Evolutionary conservation across 192 early-diverging fungal species (phyloP).

Genomic region (Obelidium mucronatum): DNA sequence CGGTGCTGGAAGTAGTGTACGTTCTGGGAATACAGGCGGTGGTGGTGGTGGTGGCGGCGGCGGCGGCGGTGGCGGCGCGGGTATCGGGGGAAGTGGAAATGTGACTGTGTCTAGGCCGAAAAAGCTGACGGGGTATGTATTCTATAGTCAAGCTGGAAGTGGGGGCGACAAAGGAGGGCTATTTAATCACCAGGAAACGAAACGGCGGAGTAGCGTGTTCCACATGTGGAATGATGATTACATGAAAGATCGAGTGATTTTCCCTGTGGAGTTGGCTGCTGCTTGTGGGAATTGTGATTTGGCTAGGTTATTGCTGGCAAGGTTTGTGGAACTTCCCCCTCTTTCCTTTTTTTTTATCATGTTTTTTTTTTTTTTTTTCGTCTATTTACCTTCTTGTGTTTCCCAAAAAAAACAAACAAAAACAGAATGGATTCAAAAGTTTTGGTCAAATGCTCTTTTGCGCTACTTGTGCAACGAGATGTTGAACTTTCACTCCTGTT

Average conservation of each 20-base stretch:
- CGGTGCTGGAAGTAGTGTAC: no score
- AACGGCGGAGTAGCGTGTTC: constrained; percentile 34
- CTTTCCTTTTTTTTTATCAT: constrained; percentile 5
- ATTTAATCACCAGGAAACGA: background rate
- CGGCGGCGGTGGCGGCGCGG: background rate
- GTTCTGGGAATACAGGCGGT: background rate
- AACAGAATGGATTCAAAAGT: constrained; percentile 44
- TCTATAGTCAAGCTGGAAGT: constrained; percentile 22
- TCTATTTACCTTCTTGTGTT: background rate
- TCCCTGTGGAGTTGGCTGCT: constrained; percentile 52
- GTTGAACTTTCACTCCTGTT: constrained; percentile 39
- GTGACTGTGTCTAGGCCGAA: no score
- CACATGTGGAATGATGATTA: constrained; percentile 41
- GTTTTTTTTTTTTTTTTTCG: no score
- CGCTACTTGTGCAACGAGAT: constrained; percentile 43
- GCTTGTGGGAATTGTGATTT: constrained; percentile 44
- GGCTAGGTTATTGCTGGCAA: constrained; percentile 37
- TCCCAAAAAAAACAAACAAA: background rate
- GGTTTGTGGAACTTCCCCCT: constrained; percentile 11
- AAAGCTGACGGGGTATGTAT: constrained; percentile 9
- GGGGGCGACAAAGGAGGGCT: constrained; percentile 14
- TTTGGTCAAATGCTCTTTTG: constrained; percentile 39
- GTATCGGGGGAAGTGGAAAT: no score
- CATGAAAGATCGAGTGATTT: constrained; percentile 43
- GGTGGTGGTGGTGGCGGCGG: background rate